Base-by-base conservation (phyloP, 2,329 filamentous ascomycete genomes). In the Neonectria magnoliae region DNA sequence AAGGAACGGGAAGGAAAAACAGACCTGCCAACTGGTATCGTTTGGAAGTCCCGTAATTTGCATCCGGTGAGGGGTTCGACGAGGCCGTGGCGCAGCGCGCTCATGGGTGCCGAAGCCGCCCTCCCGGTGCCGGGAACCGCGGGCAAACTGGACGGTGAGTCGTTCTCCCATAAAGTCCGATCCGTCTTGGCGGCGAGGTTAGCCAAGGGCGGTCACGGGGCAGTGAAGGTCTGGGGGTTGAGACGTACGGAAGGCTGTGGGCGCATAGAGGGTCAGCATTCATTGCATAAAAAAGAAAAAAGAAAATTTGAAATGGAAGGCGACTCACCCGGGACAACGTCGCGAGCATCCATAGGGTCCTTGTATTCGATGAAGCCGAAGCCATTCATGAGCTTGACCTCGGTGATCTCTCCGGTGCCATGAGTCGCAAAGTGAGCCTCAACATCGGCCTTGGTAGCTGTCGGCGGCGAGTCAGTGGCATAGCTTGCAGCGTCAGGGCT, bases 11-110 rank as follows among this genome's bases (percentile, higher is more conserved):
- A 85, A 85, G 85, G 81, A 80, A 79, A 80, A 85, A 92, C 96
- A 96, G 91, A 99, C 96, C 96, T 99, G 96, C 96, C 96, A 99
- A 90, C 94, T 98, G 87, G 96, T 99, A 87, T 98, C 95, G 84
- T 89, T 90, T 80, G 95, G 94, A 82, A 99, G 93, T 85, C 94
- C 95, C 85, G 93, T 92, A 78, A 99, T 97, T 82, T 95, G 91
- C 96, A 99, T 98, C 81, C 96, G 92, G 82, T 94, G 94, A 73
- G 94, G 90, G 73, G 96, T 99, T 81, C 96, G 94, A 78, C 96
- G 92, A 71, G 96, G 96, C 77, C 96, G 93, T 71, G 88, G 87
- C 68, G 86, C 82, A 60, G 81, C 82, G 73, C 88, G 85, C 75
- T 90, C 88, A 70, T 86, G 82, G 73, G 78, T 80, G 66, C 81